Evolutionary conservation across 352 stramenopile species (phyloP).

Genomic region (Phytopythium boreale): DNA sequence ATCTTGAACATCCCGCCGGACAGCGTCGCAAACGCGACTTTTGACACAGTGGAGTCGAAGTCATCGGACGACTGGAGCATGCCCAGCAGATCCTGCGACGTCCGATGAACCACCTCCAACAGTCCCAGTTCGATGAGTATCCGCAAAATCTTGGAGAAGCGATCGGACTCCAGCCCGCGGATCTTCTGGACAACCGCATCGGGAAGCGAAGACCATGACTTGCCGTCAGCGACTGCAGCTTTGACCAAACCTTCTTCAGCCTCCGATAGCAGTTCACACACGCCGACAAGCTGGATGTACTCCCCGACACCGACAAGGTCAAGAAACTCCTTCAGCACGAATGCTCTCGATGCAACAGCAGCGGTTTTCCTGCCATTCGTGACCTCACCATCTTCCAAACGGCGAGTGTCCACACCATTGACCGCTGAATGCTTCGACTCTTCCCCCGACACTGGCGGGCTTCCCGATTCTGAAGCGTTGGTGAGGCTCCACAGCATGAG

Average conservation of each 20-base stretch:
- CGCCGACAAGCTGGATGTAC: constrained; percentile 71
- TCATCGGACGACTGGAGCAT: constrained; percentile 55
- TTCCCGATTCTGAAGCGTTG: background rate
- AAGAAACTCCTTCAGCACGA: constrained; percentile 68
- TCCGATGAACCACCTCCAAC: constrained; percentile 49
- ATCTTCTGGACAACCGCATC: constrained; percentile 49
- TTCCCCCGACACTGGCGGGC: background rate
- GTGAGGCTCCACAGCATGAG: constrained; percentile 60
- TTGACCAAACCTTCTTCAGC: constrained; percentile 55
- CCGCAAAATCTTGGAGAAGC: constrained; percentile 64
- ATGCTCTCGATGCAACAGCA: constrained; percentile 17
- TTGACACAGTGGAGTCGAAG: constrained; percentile 74
- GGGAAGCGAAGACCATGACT: constrained; percentile 48
- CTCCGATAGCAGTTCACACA: constrained; percentile 61
- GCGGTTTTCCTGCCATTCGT: background rate
- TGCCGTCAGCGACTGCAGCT: constrained; percentile 33
- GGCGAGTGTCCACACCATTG: background rate
- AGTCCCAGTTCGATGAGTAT: constrained; percentile 71
- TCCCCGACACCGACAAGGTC: constrained; percentile 60
- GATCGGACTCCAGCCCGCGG: constrained; percentile 62
- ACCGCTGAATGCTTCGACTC: background rate
- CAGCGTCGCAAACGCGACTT: constrained; percentile 69
- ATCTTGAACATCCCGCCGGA: constrained; percentile 64
- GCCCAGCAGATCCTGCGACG: constrained; percentile 51
- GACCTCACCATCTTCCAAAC: background rate